Evolutionary conservation across 371 early-diverging fungal genomes (phyloP).

Genomic region (Mortierella sp.): DNA sequence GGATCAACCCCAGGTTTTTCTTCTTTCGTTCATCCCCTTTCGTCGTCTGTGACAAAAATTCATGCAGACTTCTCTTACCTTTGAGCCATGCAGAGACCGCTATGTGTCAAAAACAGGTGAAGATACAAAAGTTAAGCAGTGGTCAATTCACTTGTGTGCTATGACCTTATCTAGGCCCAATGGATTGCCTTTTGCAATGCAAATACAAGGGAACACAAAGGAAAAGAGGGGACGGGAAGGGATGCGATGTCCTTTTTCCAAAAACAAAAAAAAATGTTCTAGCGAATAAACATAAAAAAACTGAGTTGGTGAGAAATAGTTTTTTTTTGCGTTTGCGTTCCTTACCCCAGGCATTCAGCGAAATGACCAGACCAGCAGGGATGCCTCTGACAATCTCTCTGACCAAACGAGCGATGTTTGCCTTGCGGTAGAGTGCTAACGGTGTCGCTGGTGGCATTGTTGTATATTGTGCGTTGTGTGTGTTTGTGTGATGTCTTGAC

Average conservation of each 20-base stretch:
- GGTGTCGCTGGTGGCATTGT: constrained; percentile 17
- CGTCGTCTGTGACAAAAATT: neutral
- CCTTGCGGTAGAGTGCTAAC: constrained; percentile 22
- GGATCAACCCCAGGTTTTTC: neutral
- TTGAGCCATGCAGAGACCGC: constrained; percentile 59
- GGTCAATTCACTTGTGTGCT: neutral
- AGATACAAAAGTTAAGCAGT: neutral
- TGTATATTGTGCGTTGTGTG: neutral
- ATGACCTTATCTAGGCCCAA: too few relatives aligned
- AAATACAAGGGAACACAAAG: neutral
- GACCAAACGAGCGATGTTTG: constrained; percentile 22
- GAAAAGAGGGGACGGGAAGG: neutral
- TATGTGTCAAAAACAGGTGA: neutral
- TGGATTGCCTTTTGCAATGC: neutral
- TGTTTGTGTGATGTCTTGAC: neutral
- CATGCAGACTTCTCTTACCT: constrained; percentile 23
- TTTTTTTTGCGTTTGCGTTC: too few relatives aligned
- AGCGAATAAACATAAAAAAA: neutral
- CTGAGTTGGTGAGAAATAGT: neutral
- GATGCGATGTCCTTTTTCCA: neutral
- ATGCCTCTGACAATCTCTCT: constrained; percentile 40
- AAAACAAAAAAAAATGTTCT: neutral
- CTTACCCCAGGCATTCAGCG: constrained; percentile 58
- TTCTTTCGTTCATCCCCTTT: neutral
- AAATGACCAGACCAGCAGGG: constrained; percentile 55